Conservation (phyloP, 345 rosid genomes). For the Syzygium jambos region DNA sequence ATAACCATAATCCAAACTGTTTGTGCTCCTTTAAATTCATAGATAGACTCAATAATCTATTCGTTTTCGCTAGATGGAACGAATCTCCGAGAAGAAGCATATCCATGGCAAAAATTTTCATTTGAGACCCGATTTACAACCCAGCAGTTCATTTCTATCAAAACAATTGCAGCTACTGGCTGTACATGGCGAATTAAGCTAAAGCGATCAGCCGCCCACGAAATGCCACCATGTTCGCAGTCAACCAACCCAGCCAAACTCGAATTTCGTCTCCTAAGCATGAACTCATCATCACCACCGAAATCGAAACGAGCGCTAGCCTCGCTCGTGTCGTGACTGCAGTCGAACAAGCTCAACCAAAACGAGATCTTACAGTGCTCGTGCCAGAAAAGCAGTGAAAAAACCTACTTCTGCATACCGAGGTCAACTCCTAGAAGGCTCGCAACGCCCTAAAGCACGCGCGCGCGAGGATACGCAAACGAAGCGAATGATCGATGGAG, state of each 20-base stretch:
- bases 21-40: background rate
- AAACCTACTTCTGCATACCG: background rate
- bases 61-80: background rate
- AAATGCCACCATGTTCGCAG: background rate
- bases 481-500: background rate
- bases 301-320: background rate
- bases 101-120: background rate
- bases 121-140: background rate
- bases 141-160: background rate
- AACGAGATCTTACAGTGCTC: background rate
- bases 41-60: background rate
- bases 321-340: background rate
- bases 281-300: background rate
- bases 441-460: background rate
- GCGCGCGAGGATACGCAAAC: background rate
- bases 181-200: background rate
- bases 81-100: background rate
- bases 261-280: background rate
- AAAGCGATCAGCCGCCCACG: background rate
- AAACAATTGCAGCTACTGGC: background rate
- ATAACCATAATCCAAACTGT: background rate
- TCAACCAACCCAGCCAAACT: background rate
- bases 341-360: background rate
- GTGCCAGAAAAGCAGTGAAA: background rate
- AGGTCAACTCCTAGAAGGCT: background rate